These are phyloP conservation scores for Mycena belliarum DNA, from an alignment of 768 basidiomycete species.

Conservation along the genomic window DNA sequence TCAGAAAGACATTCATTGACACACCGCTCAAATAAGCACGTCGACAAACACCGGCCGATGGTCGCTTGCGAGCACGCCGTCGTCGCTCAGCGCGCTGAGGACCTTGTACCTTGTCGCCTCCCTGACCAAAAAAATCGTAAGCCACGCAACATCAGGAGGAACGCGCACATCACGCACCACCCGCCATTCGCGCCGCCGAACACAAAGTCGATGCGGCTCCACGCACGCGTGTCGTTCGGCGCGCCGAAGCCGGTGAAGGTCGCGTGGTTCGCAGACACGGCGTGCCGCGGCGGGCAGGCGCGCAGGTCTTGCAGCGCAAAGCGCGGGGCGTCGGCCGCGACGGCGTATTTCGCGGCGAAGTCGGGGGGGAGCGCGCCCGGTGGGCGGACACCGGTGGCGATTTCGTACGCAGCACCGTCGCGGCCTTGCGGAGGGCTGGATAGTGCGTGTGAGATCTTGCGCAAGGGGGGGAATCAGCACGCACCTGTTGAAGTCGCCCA, in stretches of 20 bases:
- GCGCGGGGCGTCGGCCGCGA: slow-evolving; percentile 21
- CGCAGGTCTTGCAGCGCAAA: slow-evolving; percentile 51
- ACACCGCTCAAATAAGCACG: slow-evolving; percentile 24
- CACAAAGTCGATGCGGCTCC: slow-evolving; percentile 52
- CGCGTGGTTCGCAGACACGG: slow-evolving; percentile 46
- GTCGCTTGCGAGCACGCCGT: slow-evolving; percentile 56
- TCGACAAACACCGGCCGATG: slow-evolving; percentile 57
- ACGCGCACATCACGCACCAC: slow-evolving; percentile 30
- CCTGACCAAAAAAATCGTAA: slow-evolving; percentile 28
- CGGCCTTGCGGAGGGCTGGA: slow-evolving; percentile 42
- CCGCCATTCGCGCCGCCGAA: slow-evolving; percentile 47
- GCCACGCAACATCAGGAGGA: neutral
- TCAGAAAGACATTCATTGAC: too few relatives aligned
- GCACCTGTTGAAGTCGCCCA: slow-evolving; percentile 55
- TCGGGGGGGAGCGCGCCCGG: slow-evolving; percentile 43
- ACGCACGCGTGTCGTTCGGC: slow-evolving; percentile 38
- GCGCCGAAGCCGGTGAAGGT: slow-evolving; percentile 53
- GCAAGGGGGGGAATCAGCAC: too few relatives aligned
- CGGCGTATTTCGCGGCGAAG: slow-evolving; percentile 43
- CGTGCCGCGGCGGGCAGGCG: slow-evolving; percentile 38
- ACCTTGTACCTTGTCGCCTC: slow-evolving; percentile 39
- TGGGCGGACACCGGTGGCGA: slow-evolving; percentile 43
- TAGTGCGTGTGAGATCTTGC: too few relatives aligned
- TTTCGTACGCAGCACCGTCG: slow-evolving; percentile 52
- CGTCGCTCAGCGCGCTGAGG: slow-evolving; percentile 43